Evolutionary conservation across 345 rosid genomes (phyloP).

Genomic region (Linum trigynum): DNA sequence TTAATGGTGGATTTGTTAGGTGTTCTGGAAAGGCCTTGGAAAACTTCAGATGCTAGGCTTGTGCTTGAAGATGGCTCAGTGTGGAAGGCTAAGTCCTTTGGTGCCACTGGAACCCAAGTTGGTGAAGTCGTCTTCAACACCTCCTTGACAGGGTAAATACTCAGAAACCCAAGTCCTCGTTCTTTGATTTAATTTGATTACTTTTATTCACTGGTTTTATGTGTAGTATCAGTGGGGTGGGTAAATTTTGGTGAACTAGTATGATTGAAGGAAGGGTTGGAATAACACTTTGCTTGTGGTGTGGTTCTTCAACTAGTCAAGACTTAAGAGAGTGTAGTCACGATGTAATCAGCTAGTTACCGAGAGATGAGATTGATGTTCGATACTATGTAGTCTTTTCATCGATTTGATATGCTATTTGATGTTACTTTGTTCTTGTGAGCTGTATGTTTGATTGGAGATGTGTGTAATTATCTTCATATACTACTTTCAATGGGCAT

Average conservation of each 20-base stretch:
- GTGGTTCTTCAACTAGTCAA: too few relatives aligned
- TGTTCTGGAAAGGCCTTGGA: conserved; percentile 78
- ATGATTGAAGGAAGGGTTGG: background rate
- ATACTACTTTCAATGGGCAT: background rate
- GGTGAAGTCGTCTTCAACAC: conserved; percentile 97
- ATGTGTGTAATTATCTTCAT: background rate
- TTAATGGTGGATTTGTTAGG: conserved; percentile 15
- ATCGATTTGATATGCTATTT: too few relatives aligned
- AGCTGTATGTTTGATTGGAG: too few relatives aligned
- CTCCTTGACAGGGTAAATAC: conserved; percentile 68
- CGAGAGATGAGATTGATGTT: too few relatives aligned
- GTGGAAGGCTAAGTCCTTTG: conserved; percentile 95
- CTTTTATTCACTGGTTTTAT: background rate
- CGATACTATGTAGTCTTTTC: too few relatives aligned
- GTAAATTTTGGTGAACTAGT: too few relatives aligned
- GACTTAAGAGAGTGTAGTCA: too few relatives aligned
- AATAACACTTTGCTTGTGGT: too few relatives aligned
- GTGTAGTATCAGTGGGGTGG: background rate
- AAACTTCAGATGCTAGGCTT: conserved; percentile 66
- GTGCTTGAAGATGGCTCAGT: conserved; percentile 88
- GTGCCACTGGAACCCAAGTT: conserved; percentile 86
- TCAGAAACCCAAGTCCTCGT: too few relatives aligned
- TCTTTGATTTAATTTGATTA: too few relatives aligned
- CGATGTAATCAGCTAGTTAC: too few relatives aligned
- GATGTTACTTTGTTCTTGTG: too few relatives aligned